These are phyloP conservation scores for Hanseniaspora hatyaiensis DNA, from an alignment of 805 yeast species.

Conservation along the genomic window DNA sequence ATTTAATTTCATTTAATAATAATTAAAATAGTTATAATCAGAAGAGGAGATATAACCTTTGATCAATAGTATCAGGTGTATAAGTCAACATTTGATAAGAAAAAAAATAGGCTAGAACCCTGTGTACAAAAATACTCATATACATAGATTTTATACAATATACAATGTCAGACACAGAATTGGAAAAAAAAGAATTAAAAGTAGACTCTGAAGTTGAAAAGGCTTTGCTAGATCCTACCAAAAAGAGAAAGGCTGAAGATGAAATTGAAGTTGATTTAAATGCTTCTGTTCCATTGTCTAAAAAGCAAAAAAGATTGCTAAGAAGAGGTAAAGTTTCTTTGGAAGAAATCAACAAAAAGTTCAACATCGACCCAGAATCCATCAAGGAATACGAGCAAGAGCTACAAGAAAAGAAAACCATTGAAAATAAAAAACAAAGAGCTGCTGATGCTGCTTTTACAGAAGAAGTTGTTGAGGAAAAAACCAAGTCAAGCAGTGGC, in stretches of 20 bases:
- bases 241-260: conserved; percentile 33
- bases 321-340: conserved; percentile 64
- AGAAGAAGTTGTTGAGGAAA: conserved; percentile 28
- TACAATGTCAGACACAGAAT: conserved; percentile 2
- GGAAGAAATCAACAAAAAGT: conserved; percentile 40
- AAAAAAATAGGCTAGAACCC: too few species aligned
- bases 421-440: conserved; percentile 19
- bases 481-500: conserved; percentile 21
- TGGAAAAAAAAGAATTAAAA: conserved; percentile 13
- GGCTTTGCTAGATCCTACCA: conserved; percentile 29
- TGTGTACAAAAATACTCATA: too few species aligned
- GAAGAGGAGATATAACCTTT: too few species aligned
- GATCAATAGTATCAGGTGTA: background rate
- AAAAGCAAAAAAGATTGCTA: conserved; percentile 75
- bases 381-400: conserved; percentile 33
- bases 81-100: background rate
- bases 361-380: conserved; percentile 31
- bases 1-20: too few species aligned
- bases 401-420: conserved; percentile 21
- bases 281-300: conserved; percentile 73
- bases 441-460: conserved; percentile 22
- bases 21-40: too few species aligned
- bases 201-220: conserved; percentile 26
- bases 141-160: too few species aligned
- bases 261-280: conserved; percentile 59